Evolutionary conservation across 257 asterid species (phyloP), one percentile per base, ranked within the genome.

Genomic region (Dorcoceras hygrometricum): DNA sequence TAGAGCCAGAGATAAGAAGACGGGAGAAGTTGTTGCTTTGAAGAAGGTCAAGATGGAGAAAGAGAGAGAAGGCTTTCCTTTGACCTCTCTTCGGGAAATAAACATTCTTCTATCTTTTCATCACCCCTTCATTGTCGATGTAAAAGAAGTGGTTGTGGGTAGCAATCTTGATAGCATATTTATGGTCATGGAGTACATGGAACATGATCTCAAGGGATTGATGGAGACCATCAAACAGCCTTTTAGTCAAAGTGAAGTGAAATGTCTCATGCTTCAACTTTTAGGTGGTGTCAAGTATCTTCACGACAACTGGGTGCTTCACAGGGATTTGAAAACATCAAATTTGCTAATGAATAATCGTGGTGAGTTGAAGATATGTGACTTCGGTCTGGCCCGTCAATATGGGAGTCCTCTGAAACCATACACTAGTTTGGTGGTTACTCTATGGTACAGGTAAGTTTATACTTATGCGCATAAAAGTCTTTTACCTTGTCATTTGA

Each of bases 161-260:
- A 82, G 83, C 80, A 77, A 67, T 72, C 89, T 87, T 71, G 93
- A 91, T 69, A 79, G 86, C 79, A 86, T 91, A 69, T 91, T 72
- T 78, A 83, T 90, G 96, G 96, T 84, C 72, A 90, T 90, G 97
- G 97, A 90, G 80, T 90, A 90, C 81, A 88, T 90, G 97, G 97
- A 90, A 79, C 96, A 88, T 73, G 97, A 90, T 76, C 86, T 90
- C 57, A 88, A 85, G 79, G 89, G 76, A 64, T 72, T 90, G 70
- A 83, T 90, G 89, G 93, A 88, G 78, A 76, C 91, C 64, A 91
- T 89, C 86, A 82, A 71, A 70, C 94, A 86, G 54, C 95, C 87
- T 2, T 91, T 79, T 71, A 91, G 85, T 78, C 94, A 87, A 61
- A 85, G 94, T 76, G 96, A 88, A 77, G 98, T 87, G 61, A 89